Base-by-base conservation (phyloP, 495 filamentous ascomycete genomes). In the Lepraria neglecta region DNA sequence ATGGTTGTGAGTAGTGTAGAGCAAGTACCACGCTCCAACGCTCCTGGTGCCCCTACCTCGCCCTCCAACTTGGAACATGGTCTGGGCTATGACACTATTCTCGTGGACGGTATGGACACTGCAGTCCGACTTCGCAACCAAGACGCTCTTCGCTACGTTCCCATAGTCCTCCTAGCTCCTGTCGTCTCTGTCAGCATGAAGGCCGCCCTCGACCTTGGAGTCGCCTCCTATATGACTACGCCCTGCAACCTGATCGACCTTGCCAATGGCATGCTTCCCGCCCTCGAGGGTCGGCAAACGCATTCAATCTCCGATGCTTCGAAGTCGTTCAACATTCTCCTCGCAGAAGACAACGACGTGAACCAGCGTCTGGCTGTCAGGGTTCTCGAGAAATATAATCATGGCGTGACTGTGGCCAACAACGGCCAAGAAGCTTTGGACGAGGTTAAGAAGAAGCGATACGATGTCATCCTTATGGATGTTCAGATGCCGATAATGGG, bases 401-500 rank as follows among this genome's bases (percentile, higher is more conserved):
- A 99, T 73, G 88, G 86, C 15, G 92, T 97, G 33, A 95, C 92
- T 15, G 94, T 99, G 31, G 94, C 96, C 57, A 89, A 91, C 57
- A 99, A 99, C 68, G 94, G 94, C 47, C 77, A 89, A 53, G 94
- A 97, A 70, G 94, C 94, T 0, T 82, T 97, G 15, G 89, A 97
- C 64, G 86, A 87, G 30, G 83, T 97, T 64, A 91, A 91, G 77
- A 61, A 42, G 17, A 64, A 64, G 30, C 87, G 90, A 64, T 98
- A 92, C 69, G 94, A 98, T 74, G 89, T 95, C 67, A 94, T 98
- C 64, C 76, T 99, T 51, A 99, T 99, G 94, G 94, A 99, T 68
- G 95, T 99, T 7, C 95, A 97, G 72, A 99, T 99, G 95, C 95
- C 95, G 24, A 87, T 97, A 63, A 97, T 99, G 92, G 95, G 95